phyloP scores from a whole-genome alignment of 2,329 filamentous ascomycete species.

The Chalara sp. region DNA sequence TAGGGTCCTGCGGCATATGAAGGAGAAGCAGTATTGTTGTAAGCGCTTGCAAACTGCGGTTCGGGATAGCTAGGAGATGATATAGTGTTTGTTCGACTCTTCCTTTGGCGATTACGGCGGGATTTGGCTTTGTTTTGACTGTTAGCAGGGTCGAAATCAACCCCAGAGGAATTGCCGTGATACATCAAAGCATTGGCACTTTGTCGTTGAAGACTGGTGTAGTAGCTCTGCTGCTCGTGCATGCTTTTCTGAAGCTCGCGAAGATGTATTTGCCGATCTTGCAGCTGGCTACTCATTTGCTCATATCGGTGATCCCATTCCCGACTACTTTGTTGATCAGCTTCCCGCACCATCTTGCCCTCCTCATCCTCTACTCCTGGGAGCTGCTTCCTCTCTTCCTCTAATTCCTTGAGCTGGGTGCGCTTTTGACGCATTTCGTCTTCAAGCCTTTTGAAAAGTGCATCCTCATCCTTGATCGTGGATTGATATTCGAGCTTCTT shows the following conservation, averaged over 20 bases:
- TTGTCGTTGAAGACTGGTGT: conserved; percentile 9
- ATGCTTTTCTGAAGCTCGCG: conserved; percentile 14
- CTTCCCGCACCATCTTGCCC: conserved; percentile 17
- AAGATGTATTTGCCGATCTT: not conserved
- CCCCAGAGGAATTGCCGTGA: conserved; percentile 26
- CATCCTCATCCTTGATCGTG: conserved; percentile 54
- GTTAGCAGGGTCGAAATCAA: conserved; percentile 25
- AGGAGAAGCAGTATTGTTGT: conserved; percentile 34
- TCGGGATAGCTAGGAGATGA: conserved; percentile 26
- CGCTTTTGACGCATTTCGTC: conserved; percentile 66
- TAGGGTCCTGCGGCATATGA: conserved; percentile 46
- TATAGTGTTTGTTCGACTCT: conserved; percentile 32
- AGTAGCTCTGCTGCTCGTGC: conserved; percentile 11
- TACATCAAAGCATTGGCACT: conserved; percentile 18
- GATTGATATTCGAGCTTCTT: conserved; percentile 45
- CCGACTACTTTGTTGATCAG: conserved; percentile 20
- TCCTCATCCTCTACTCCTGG: conserved; percentile 54
- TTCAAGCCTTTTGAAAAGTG: conserved; percentile 50
- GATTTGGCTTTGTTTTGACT: conserved; percentile 27
- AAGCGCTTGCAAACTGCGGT: conserved; percentile 30
- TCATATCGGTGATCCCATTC: conserved; percentile 22
- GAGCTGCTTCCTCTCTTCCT: conserved; percentile 60
- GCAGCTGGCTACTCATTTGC: not conserved
- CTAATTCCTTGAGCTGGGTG: conserved; percentile 65
- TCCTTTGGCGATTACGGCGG: conserved; percentile 30